These are phyloP conservation scores for Hordeum marinum DNA, from an alignment of 176 grass and related monocot genomes.

Conservation along the genomic window DNA sequence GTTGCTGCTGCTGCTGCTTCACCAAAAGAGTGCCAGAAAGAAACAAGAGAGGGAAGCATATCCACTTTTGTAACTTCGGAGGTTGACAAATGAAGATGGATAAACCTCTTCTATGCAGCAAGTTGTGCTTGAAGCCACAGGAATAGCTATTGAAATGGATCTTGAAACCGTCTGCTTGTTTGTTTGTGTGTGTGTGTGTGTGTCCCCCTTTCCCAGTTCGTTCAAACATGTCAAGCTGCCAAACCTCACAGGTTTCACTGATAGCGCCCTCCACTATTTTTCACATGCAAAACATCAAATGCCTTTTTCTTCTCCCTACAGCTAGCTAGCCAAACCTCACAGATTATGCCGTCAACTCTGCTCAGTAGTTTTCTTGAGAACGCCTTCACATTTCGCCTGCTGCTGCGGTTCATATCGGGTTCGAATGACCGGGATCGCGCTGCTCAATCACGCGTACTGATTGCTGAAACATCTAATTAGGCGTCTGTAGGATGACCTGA, in stretches of 20 bases:
- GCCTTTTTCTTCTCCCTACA: constrained; percentile 1
- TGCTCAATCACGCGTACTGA: constrained; percentile 25
- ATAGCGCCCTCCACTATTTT: constrained; percentile 48
- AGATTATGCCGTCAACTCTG: constrained; percentile 34
- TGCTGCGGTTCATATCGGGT: background rate
- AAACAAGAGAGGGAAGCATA: background rate
- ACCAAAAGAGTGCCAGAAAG: constrained; percentile 18
- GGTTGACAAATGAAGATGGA: constrained; percentile 30
- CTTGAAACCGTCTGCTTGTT: constrained; percentile 22
- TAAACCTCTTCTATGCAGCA: background rate
- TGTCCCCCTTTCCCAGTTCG: background rate
- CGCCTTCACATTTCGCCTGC: constrained; percentile 27
- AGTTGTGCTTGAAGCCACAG: constrained; percentile 5
- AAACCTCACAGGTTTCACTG: constrained; percentile 45
- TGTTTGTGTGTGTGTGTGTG: background rate
- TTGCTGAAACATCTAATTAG: background rate
- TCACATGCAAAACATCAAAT: constrained; percentile 25
- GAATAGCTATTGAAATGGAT: background rate
- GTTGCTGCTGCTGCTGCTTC: constrained; percentile 14
- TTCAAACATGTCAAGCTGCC: constrained; percentile 72
- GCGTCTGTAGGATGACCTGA: constrained; percentile 24
- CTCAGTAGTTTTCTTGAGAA: background rate
- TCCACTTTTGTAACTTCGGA: constrained; percentile 25
- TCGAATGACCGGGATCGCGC: background rate
- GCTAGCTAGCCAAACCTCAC: background rate